Base-by-base conservation (phyloP, 148 eudicot species). In the Amaranthus hypochondriacus region DNA sequence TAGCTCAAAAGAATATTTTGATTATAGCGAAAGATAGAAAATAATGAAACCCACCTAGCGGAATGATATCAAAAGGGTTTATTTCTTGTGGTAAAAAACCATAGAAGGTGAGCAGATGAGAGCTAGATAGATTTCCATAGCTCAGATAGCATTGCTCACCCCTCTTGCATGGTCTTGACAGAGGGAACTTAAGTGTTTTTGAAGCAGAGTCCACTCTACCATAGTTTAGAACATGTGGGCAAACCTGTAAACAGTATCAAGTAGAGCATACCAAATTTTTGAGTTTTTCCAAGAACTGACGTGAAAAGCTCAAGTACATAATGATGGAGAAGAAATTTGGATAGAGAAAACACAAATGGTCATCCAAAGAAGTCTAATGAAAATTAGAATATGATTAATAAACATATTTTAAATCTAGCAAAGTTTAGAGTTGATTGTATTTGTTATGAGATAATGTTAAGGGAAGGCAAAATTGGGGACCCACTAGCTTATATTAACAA, bases 91-190 rank as follows among this genome's bases (percentile, higher is more conserved):
- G 85, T 66, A 89, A 56, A 80, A 95, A 95, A 48, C 99, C 99
- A 73, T 95, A 95, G 83, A 92, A 95, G 10, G 91, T 90, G 74
- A 90, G 77, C 18, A 92, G 86, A 85, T 95, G 97, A 83, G 96
- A 89, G 82, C 86, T 92, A 68, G 99, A 86, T 39, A 86, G 82
- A 71, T 85, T 88, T 73, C 98, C 98, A 59, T 95, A 95, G 79
- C 96, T 90, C 63, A 92, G 89, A 75, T 73, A 92, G 76, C 97
- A 92, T 73, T 95, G 90, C 68, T 95, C 90, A n/a, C 97, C 97
- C 12, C 84, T 86, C 78, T 81, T 79, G 81, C 98, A 95, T 7
- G 96, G 87, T 74, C 93, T 87, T 69, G 93, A 84, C 42, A 95
- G 72, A 64, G 91, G 92, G 71, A 95, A 95, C 60, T 84, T 89